A percentile compares a stretch with the other conserved stretches of the same genome.
Conservation (phyloP, 2,329 filamentous ascomycete genomes). For the Monosporascus sp. region DNA sequence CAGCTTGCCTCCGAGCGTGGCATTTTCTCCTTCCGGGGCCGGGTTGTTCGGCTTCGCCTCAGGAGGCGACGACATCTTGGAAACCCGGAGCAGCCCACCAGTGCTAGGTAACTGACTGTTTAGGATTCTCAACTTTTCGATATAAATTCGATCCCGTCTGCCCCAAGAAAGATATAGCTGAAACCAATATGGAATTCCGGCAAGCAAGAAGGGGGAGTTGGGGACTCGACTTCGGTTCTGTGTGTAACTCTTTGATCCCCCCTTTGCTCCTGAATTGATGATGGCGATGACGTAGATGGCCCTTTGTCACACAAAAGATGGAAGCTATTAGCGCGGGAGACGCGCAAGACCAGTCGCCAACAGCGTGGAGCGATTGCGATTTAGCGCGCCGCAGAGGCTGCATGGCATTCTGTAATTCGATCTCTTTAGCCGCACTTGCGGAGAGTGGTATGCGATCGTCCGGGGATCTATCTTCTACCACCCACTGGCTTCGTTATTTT, state of each 20-base stretch:
- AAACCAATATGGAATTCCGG: too few relatives aligned
- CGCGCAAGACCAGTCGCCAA: background rate
- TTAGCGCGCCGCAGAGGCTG: background rate
- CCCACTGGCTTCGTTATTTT: too few relatives aligned
- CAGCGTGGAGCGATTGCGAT: background rate
- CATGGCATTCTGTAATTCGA: background rate
- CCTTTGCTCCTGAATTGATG: background rate
- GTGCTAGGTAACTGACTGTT: too few relatives aligned
- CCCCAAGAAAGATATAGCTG: background rate
- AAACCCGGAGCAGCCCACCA: background rate
- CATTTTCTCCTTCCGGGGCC: conserved; percentile 4
- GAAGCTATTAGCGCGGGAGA: conserved; percentile 1
- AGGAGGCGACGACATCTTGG: conserved; percentile 10
- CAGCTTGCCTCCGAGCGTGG: conserved; percentile 17
- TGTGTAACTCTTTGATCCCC: background rate
- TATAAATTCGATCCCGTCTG: too few relatives aligned
- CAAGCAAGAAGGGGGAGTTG: background rate
- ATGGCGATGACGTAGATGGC: conserved; percentile 13
- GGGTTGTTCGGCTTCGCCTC: conserved; percentile 2
- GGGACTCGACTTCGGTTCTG: background rate
- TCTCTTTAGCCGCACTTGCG: background rate
- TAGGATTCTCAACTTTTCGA: too few relatives aligned
- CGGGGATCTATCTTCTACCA: too few relatives aligned
- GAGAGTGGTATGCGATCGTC: background rate
- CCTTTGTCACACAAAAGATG: conserved; percentile 2